phyloP scores from a whole-genome alignment of 805 yeast species.

The Wickerhamiella domercqiae region DNA sequence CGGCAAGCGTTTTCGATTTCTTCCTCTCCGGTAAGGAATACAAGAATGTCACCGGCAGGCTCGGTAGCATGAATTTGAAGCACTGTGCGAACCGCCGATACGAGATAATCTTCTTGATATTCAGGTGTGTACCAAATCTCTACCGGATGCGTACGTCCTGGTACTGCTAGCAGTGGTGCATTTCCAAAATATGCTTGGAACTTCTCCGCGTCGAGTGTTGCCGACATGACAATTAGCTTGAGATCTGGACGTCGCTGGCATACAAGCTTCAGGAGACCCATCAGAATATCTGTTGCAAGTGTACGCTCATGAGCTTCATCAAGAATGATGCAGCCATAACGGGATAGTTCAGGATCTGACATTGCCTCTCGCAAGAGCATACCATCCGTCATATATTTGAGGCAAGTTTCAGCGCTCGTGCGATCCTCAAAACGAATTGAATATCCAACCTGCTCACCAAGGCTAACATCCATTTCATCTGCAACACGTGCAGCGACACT shows the following conservation, averaged over 20 bases:
- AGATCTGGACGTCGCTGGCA: conserved; percentile 68
- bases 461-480: conserved; percentile 84
- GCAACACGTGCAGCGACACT: conserved; percentile 96
- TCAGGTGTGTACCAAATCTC: conserved; percentile 96
- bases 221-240: conserved; percentile 91
- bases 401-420: conserved; percentile 61
- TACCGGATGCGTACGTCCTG: conserved; percentile 96
- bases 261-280: conserved; percentile 85
- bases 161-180: conserved; percentile 91
- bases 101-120: conserved; percentile 85
- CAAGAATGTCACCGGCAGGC: conserved; percentile 59
- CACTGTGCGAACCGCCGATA: conserved; percentile 89
- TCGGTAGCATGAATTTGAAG: conserved; percentile 73
- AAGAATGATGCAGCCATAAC: conserved; percentile 78
- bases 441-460: conserved; percentile 94
- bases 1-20: conserved; percentile 96
- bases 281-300: conserved; percentile 84
- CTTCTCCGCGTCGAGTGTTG: conserved; percentile 93
- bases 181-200: conserved; percentile 78
- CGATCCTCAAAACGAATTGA: conserved; percentile 86
- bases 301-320: conserved; percentile 99
- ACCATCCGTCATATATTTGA: conserved; percentile 98
- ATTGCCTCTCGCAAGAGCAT: conserved; percentile 93
- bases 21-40: conserved; percentile 91
- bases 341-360: conserved; percentile 74